These are phyloP conservation scores for Globisporangium emineosum DNA, from an alignment of 352 stramenopile genomes.

Conservation along the genomic window DNA sequence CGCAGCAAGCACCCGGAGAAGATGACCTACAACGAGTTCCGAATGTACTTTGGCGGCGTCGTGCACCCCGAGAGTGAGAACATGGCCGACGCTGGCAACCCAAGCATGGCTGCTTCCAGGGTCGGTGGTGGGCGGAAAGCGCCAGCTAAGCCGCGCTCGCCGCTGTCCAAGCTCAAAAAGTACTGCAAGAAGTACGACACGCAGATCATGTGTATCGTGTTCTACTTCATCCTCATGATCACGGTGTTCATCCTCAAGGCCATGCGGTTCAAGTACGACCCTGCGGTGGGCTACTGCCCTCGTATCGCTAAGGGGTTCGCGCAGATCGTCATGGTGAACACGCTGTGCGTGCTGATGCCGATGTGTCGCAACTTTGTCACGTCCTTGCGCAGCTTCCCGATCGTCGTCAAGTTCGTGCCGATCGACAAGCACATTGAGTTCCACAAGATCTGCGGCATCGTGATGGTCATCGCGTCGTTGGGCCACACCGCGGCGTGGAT, in stretches of 20 bases:
- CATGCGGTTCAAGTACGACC: slow-evolving; percentile 32
- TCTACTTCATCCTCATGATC: slow-evolving; percentile 44
- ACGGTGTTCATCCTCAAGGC: slow-evolving; percentile 49
- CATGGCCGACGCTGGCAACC: slow-evolving; percentile 17
- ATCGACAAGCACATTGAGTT: slow-evolving; percentile 70
- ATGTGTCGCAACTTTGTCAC: slow-evolving; percentile 76
- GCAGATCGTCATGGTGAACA: slow-evolving; percentile 74
- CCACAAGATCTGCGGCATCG: slow-evolving; percentile 71
- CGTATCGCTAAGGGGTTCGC: slow-evolving; percentile 67
- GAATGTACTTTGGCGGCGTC: slow-evolving; percentile 32
- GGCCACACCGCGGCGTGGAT: slow-evolving; percentile 52
- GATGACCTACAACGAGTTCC: slow-evolving; percentile 63
- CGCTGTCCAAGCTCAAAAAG: slow-evolving; percentile 22
- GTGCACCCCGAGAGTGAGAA: slow-evolving; percentile 26
- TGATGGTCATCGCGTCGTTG: slow-evolving; percentile 58
- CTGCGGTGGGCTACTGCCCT: slow-evolving; percentile 48
- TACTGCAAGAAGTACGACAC: slow-evolving; percentile 43
- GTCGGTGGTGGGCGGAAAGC: not conserved
- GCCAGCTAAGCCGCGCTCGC: slow-evolving; percentile 9
- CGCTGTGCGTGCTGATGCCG: slow-evolving; percentile 65
- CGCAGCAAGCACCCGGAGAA: slow-evolving; percentile 33
- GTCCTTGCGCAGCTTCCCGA: slow-evolving; percentile 34
- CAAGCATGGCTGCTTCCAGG: slow-evolving; percentile 2
- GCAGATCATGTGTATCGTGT: slow-evolving; percentile 47
- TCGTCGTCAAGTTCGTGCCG: slow-evolving; percentile 51